These are phyloP conservation scores for Cucurbita pepo DNA, from an alignment of 306 rosid genomes.

Conservation along the genomic window DNA sequence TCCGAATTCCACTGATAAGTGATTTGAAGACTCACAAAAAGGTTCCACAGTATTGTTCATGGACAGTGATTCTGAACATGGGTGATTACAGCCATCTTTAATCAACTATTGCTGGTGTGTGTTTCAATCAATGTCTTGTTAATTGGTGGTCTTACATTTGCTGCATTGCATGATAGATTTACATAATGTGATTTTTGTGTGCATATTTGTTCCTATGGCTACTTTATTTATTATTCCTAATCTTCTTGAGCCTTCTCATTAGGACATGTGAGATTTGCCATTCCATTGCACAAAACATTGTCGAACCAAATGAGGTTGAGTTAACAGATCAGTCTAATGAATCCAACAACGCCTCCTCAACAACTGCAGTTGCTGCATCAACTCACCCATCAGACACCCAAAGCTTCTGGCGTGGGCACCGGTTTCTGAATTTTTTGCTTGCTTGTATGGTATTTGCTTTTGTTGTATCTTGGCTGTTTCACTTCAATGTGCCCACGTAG, in stretches of 20 bases:
- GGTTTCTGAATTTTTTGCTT: constrained; percentile 79
- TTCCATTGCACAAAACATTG: constrained; percentile 59
- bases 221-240: neutral
- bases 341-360: constrained; percentile 20
- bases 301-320: constrained; percentile 45
- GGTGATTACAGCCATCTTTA: neutral
- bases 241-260: constrained; percentile 8
- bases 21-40: neutral
- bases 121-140: neutral
- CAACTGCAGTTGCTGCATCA: constrained; percentile 25
- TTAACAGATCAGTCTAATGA: constrained; percentile 36
- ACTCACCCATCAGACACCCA: constrained; percentile 37
- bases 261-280: constrained; percentile 97
- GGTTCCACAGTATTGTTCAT: neutral
- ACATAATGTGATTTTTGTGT: neutral
- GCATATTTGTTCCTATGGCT: neutral
- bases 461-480: constrained; percentile 93
- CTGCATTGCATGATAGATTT: neutral
- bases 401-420: constrained; percentile 88
- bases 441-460: constrained; percentile 94
- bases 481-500: constrained; percentile 53
- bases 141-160: neutral
- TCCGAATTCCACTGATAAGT: neutral
- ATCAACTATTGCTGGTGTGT: neutral
- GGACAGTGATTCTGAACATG: neutral